These are phyloP conservation scores for Phytophthora pistaciae DNA, from an alignment of 352 stramenopile genomes.

Conservation along the genomic window DNA sequence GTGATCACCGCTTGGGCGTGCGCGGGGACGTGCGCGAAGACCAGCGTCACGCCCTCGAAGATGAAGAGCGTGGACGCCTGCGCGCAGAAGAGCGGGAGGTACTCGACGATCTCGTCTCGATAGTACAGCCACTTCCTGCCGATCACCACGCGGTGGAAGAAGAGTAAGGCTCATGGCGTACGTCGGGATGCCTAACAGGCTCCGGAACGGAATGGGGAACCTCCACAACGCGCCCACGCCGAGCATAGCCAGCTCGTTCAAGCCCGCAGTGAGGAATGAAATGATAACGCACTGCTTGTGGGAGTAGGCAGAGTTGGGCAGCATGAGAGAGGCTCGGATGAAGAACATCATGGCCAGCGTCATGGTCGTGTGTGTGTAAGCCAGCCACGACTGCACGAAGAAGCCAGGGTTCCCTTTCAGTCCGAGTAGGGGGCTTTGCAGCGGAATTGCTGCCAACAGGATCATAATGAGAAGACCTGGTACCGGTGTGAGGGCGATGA, in stretches of 20 bases:
- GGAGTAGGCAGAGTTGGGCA: slow-evolving; percentile 15
- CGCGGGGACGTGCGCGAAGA: slow-evolving; percentile 12
- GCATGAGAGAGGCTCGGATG: slow-evolving; percentile 14
- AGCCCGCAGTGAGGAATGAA: slow-evolving; percentile 1
- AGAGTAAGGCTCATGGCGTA: background rate
- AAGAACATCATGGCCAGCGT: slow-evolving; percentile 17
- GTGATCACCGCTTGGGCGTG: slow-evolving; percentile 11
- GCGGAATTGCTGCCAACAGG: slow-evolving; percentile 14
- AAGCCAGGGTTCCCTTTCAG: slow-evolving; percentile 1
- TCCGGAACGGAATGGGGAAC: slow-evolving; percentile 32
- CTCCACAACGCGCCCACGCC: slow-evolving; percentile 11
- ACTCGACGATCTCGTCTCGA: slow-evolving; percentile 9
- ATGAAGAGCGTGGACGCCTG: slow-evolving; percentile 30
- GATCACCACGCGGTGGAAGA: background rate
- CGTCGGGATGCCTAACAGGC: slow-evolving; percentile 10
- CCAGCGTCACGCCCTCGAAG: slow-evolving; percentile 24
- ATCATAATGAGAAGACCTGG: slow-evolving; percentile 17
- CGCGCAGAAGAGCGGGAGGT: slow-evolving; percentile 17
- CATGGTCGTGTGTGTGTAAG: slow-evolving; percentile 16
- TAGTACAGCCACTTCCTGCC: background rate
- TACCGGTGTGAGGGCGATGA: slow-evolving; percentile 22
- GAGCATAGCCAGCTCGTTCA: slow-evolving; percentile 19
- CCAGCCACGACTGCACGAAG: slow-evolving; percentile 20
- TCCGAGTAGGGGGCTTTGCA: slow-evolving; percentile 4
- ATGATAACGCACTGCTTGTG: slow-evolving; percentile 19